A percentile compares a stretch with the other conserved stretches of the same genome.
Evolutionary conservation across 768 basidiomycete species (phyloP).

Genomic region (Xerocomellus intermedius): DNA sequence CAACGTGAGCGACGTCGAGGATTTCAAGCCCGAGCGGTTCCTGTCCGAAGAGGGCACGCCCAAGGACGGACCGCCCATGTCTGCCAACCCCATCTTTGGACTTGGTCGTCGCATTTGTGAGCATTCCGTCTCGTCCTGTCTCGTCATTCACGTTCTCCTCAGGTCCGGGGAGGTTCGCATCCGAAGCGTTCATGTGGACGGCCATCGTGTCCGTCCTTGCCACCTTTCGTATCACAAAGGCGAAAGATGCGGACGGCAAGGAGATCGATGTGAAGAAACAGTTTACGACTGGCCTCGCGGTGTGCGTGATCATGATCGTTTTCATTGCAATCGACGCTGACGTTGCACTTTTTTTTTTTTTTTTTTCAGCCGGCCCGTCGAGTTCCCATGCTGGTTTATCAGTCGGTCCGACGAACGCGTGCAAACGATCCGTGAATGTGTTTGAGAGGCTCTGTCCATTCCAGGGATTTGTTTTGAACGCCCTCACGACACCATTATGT

Average conservation of each 20-base stretch:
- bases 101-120: slow-evolving; percentile 27
- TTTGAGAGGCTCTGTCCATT: neutral
- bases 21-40: slow-evolving; percentile 29
- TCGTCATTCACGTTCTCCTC: neutral
- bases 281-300: slow-evolving; percentile 23
- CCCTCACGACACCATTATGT: neutral
- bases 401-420: slow-evolving; percentile 14
- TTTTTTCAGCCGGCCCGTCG: slow-evolving; percentile 20
- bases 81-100: slow-evolving; percentile 25
- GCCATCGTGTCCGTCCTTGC: slow-evolving; percentile 25
- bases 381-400: slow-evolving; percentile 24
- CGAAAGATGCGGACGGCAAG: slow-evolving; percentile 19
- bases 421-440: neutral
- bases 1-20: slow-evolving; percentile 17
- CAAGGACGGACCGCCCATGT: slow-evolving; percentile 2
- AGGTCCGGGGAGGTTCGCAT: slow-evolving; percentile 24
- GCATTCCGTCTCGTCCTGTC: neutral
- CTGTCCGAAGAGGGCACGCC: slow-evolving; percentile 15
- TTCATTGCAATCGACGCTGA: neutral
- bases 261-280: slow-evolving; percentile 22
- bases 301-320: slow-evolving; percentile 9
- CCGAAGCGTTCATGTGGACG: slow-evolving; percentile 23
- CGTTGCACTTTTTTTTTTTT: neutral
- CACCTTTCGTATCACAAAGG: slow-evolving; percentile 20
- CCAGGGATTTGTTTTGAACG: neutral